Percentiles rank a stretch among this genome's conserved stretches.
phyloP scores from a whole-genome alignment of 2,329 filamentous ascomycete species.

The Pestalotiopsis sp. region DNA sequence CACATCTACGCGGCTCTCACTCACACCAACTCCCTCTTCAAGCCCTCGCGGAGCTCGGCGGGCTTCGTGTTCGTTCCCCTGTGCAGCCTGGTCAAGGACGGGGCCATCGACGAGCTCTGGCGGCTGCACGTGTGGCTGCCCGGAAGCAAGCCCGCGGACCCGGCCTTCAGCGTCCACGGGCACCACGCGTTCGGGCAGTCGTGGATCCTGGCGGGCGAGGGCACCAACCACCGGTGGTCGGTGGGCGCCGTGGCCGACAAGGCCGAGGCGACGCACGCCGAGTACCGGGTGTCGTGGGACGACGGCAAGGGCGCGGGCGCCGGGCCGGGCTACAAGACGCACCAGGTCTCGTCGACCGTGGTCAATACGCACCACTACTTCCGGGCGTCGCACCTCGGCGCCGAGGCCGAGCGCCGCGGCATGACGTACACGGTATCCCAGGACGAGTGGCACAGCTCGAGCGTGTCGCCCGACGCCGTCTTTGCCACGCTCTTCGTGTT shows the following conservation, averaged over 20 bases:
- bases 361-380: constrained; percentile 27
- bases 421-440: constrained; percentile 33
- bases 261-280: constrained; percentile 30
- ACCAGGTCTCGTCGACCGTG: constrained; percentile 29
- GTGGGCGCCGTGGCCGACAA: constrained; percentile 21
- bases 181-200: constrained; percentile 39
- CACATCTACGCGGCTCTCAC: neutral
- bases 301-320: constrained; percentile 20
- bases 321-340: constrained; percentile 26
- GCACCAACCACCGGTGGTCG: constrained; percentile 31
- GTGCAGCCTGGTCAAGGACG: constrained; percentile 34
- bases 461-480: constrained; percentile 29
- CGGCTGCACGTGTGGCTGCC: constrained; percentile 39
- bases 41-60: constrained; percentile 33
- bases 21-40: neutral
- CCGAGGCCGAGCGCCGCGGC: constrained; percentile 20
- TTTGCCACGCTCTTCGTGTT: constrained; percentile 41
- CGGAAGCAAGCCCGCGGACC: constrained; percentile 30
- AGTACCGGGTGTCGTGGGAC: constrained; percentile 31
- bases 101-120: constrained; percentile 36
- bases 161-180: constrained; percentile 31
- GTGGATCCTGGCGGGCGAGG: constrained; percentile 39
- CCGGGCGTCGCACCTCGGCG: constrained; percentile 2
- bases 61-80: constrained; percentile 37
- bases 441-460: constrained; percentile 30